Conservation (phyloP, 140 eudicot genomes). For the Senecio squalidus region DNA sequence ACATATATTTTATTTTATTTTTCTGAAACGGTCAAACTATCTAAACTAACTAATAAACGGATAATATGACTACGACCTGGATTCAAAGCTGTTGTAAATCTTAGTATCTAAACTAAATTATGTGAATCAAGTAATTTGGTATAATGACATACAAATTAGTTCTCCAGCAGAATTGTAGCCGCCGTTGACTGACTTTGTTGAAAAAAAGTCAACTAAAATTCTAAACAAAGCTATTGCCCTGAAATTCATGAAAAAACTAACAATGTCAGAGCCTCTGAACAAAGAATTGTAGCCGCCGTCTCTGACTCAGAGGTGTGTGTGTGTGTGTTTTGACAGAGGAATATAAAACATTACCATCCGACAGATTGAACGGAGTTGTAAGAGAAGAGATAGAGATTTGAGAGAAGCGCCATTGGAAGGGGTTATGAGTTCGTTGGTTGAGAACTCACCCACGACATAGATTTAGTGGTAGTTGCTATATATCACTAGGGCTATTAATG, state of each 20-base stretch:
- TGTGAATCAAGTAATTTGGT: no score
- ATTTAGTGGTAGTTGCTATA: no score
- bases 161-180: conserved; percentile 72
- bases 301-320: neutral
- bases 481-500: no score
- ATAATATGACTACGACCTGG: no score
- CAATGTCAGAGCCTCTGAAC: neutral
- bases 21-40: no score
- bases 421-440: neutral
- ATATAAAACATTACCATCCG: conserved; percentile 58
- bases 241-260: conserved; percentile 11
- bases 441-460: neutral
- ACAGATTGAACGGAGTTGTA: conserved; percentile 74
- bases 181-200: conserved; percentile 49
- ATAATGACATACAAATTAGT: conserved; percentile 47
- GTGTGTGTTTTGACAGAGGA: conserved; percentile 4
- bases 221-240: conserved; percentile 60
- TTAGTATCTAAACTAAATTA: no score
- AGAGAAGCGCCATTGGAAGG: conserved; percentile 35
- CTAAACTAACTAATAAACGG: no score
- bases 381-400: conserved; percentile 56
- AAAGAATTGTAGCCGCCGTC: neutral
- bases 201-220: conserved; percentile 32
- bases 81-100: no score
- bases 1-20: no score